Evolutionary conservation across 805 yeast species (phyloP), one percentile per base, ranked within the genome.

Genomic region (Pichia nakasei): DNA sequence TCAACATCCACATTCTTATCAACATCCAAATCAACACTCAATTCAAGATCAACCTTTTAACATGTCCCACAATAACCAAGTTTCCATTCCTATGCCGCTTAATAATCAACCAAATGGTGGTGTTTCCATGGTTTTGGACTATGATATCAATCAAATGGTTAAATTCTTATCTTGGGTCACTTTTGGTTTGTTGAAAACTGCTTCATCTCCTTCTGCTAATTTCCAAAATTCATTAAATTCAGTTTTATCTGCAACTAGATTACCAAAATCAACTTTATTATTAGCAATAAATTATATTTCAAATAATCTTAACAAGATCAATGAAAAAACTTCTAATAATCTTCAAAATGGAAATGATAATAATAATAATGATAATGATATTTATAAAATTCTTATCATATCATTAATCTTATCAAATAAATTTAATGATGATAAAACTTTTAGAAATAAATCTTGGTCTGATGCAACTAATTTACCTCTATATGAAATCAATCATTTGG

Each of bases 371-470:
- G 53, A 50, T 27, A 61, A 68, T 22, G 59, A 60, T 21, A 67
- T 74, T 47, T 85, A 73, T 66, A 71, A 66, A 58, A 73, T 68
- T 59, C 61, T 87, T 35, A 78, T 82, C 36, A 70, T 83, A 19
- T 73, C 94, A 3, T 70, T 91, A 37, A 76, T 91, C 32, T 68
- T 91, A 48, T 95, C 96, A 38, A 91, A 91, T 68, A 91, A 91
- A 66, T 86, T 87, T 62, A 87, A 89, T 60, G 97, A 91, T 65
- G 98, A 91, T 67, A 88, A 91, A 66, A 91, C 97, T 24, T 91
- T 91, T 60, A 87, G 95, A 48, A 91, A 91, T 66, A 81, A 80
- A 57, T 86, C 96, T 8, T 91, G 98, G 98, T 76, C 87, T 35
- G 88, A 87, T 49, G 97, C 97, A n/a, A 85, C 96, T 5, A 94